Percentiles rank a stretch among this genome's conserved stretches.
Evolutionary conservation across 768 basidiomycete species (phyloP).

Genomic region (Nidula microcarpa): DNA sequence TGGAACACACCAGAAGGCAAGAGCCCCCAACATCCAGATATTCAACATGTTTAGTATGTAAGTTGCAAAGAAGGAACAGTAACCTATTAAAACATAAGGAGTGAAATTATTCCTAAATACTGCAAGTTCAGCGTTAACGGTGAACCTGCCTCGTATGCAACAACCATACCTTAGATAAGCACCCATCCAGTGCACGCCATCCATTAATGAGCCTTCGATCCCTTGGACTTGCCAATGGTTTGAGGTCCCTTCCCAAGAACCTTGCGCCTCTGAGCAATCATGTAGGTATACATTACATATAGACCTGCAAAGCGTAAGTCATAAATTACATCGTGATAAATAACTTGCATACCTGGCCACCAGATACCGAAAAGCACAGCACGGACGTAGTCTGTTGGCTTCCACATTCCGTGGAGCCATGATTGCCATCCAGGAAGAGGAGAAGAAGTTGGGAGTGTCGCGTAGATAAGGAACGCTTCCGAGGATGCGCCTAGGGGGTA

Average conservation of each 20-base stretch:
- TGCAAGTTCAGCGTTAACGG: no score
- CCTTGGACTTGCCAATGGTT: no score
- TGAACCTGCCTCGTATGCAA: no score
- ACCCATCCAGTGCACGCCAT: no score
- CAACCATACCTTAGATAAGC: no score
- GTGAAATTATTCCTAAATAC: no score
- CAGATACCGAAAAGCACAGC: constrained; percentile 69
- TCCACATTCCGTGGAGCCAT: constrained; percentile 46
- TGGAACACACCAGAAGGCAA: no score
- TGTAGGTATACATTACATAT: constrained; percentile 50
- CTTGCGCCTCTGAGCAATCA: constrained; percentile 50
- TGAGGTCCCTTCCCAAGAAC: constrained; percentile 24
- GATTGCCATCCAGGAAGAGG: constrained; percentile 39
- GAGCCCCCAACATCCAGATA: no score
- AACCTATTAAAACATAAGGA: no score
- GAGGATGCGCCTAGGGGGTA: constrained; percentile 92
- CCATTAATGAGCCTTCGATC: no score
- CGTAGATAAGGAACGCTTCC: constrained; percentile 81
- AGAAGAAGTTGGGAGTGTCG: constrained; percentile 59
- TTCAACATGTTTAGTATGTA: no score
- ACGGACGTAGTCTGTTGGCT: constrained; percentile 52
- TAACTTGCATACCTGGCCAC: constrained; percentile 71
- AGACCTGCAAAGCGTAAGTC: constrained; percentile 26
- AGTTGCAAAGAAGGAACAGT: no score
- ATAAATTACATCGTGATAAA: background rate